These are phyloP conservation scores for Telopea speciosissima DNA, from an alignment of 177 flowering plant species.

Conservation along the genomic window DNA sequence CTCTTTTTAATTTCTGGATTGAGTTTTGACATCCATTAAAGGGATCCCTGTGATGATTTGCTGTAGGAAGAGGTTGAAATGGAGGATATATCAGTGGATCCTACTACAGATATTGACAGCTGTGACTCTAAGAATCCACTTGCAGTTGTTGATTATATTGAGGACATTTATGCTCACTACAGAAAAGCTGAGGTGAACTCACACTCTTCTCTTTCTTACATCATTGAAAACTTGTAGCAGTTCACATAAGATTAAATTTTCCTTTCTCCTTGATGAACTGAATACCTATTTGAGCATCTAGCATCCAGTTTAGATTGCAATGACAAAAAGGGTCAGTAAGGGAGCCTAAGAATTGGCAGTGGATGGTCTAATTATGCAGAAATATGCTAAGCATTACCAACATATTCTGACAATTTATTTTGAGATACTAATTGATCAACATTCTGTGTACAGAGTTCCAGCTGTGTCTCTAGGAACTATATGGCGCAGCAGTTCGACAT, in stretches of 20 bases:
- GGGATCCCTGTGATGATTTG: not conserved
- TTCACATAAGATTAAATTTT: too few relatives aligned
- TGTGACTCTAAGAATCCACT: conserved; percentile 52
- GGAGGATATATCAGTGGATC: conserved; percentile 56
- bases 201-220: not conserved
- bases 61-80: conserved; percentile 59
- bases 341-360: not conserved
- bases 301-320: too few relatives aligned
- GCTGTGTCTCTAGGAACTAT: conserved; percentile 55
- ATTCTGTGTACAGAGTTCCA: conserved; percentile 34
- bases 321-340: not conserved
- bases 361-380: not conserved
- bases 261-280: not conserved
- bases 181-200: conserved; percentile 64
- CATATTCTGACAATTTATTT: too few relatives aligned
- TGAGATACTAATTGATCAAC: not conserved
- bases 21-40: not conserved
- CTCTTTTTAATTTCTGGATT: not conserved
- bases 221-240: not conserved
- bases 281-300: not conserved
- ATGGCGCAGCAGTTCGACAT: conserved; percentile 71
- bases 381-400: not conserved
- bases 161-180: conserved; percentile 59
- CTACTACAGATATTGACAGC: conserved; percentile 46
- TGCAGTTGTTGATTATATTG: conserved; percentile 76